phyloP scores from a whole-genome alignment of 2,329 filamentous ascomycete species.

The Trichoderma sp. region DNA sequence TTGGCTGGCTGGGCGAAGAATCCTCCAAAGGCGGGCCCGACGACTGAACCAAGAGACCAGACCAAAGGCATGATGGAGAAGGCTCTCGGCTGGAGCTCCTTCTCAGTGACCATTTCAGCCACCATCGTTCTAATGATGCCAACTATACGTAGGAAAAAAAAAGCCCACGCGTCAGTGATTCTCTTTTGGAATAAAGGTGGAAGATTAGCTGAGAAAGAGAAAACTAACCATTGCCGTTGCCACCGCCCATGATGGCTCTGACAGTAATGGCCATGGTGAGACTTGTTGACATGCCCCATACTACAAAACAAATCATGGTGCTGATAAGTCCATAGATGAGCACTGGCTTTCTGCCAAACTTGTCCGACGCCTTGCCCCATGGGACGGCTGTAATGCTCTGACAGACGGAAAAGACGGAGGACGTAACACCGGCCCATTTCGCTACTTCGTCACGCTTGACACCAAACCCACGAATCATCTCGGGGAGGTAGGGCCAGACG shows the following conservation, averaged over 20 bases:
- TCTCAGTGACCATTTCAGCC: conserved; percentile 86
- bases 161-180: not conserved
- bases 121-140: conserved; percentile 90
- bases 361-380: conserved; percentile 76
- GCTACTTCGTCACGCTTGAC: conserved; percentile 69
- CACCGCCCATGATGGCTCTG: conserved; percentile 73
- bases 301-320: conserved; percentile 76
- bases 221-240: conserved; percentile 76
- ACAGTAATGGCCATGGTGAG: conserved; percentile 76
- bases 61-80: conserved; percentile 92
- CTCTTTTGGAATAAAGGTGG: not conserved
- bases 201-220: conserved; percentile 22
- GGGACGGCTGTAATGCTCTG: conserved; percentile 70
- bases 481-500: conserved; percentile 67
- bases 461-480: conserved; percentile 80
- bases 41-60: conserved; percentile 83
- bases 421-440: conserved; percentile 75
- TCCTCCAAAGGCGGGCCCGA: conserved; percentile 85
- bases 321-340: conserved; percentile 70
- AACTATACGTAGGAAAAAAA: conserved; percentile 44
- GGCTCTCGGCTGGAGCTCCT: conserved; percentile 78
- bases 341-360: conserved; percentile 75
- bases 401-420: conserved; percentile 67
- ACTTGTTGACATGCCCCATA: conserved; percentile 80
- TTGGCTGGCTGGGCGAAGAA: conserved; percentile 77